phyloP scores from a whole-genome alignment of 2,329 filamentous ascomycete genomes.

The Camillea tinctor region DNA sequence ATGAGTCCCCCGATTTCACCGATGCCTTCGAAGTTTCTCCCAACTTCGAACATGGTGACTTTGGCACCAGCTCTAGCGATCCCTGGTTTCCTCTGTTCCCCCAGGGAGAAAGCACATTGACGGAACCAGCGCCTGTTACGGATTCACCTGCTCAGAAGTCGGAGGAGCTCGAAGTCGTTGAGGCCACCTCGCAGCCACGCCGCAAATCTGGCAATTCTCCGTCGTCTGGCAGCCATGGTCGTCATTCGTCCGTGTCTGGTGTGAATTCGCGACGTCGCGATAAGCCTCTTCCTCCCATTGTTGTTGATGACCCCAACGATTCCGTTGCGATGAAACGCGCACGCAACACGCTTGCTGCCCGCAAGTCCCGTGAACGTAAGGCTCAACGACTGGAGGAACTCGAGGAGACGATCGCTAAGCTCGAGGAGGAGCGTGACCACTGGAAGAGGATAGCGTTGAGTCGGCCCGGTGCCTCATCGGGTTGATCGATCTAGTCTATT shows the following conservation, averaged over 20 bases:
- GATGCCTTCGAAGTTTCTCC: conserved; percentile 78
- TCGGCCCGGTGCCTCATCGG: conserved; percentile 35
- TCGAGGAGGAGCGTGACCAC: conserved; percentile 65
- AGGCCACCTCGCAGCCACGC: conserved; percentile 41
- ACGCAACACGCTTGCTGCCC: conserved; percentile 88
- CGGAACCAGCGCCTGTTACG: conserved; percentile 24
- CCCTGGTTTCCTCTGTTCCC: conserved; percentile 76
- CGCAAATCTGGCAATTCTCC: conserved; percentile 50
- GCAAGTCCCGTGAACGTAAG: conserved; percentile 89
- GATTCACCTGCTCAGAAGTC: conserved; percentile 43
- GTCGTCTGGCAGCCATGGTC: conserved; percentile 41
- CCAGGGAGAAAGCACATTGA: conserved; percentile 40
- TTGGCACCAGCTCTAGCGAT: conserved; percentile 50
- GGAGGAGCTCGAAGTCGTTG: conserved; percentile 50
- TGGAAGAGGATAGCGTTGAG: conserved; percentile 59
- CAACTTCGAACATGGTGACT: conserved; percentile 63
- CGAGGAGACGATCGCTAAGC: conserved; percentile 68
- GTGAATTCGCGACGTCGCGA: conserved; percentile 73
- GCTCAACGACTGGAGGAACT: conserved; percentile 72
- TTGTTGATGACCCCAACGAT: conserved; percentile 71
- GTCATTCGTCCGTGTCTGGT: conserved; percentile 68
- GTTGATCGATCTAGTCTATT: conserved; percentile 26
- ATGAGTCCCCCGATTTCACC: conserved; percentile 71
- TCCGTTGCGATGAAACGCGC: conserved; percentile 86
- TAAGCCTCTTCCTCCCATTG: conserved; percentile 77